A percentile compares a stretch with the other conserved stretches of the same genome.
phyloP scores from a whole-genome alignment of 2,329 filamentous ascomycete genomes.

The Neophaeococcomyces aloes region DNA sequence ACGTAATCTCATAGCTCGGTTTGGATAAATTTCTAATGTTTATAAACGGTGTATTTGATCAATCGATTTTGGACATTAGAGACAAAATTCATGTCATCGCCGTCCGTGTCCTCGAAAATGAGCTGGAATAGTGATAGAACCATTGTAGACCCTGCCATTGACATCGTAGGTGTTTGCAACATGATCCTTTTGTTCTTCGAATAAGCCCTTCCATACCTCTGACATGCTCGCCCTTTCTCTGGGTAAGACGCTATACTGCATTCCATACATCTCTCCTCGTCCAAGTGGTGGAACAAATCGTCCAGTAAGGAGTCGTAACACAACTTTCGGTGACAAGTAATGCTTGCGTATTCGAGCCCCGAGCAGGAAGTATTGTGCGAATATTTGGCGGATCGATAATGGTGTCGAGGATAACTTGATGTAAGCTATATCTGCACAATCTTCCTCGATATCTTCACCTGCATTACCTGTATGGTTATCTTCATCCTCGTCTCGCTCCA shows the following conservation, averaged over 20 bases:
- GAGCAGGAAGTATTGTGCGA: slow-evolving; percentile 94
- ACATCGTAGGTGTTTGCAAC: background rate
- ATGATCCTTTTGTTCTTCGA: slow-evolving; percentile 27
- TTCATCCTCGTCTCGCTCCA: slow-evolving; percentile 9
- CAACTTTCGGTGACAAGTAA: slow-evolving; percentile 79
- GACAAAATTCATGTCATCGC: too few relatives aligned
- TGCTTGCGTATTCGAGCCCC: slow-evolving; percentile 86
- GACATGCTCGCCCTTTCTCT: slow-evolving; percentile 65
- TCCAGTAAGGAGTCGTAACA: slow-evolving; percentile 78
- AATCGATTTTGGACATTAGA: too few relatives aligned
- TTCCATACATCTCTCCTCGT: slow-evolving; percentile 82
- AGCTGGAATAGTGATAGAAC: background rate
- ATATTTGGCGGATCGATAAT: slow-evolving; percentile 83
- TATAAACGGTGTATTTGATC: too few relatives aligned
- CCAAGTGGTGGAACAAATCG: slow-evolving; percentile 93
- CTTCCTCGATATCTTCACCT: background rate
- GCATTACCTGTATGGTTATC: slow-evolving; percentile 1
- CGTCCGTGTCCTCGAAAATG: background rate
- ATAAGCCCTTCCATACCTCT: slow-evolving; percentile 74
- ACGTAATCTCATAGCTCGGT: too few relatives aligned
- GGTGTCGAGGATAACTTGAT: slow-evolving; percentile 59
- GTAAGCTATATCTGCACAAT: slow-evolving; percentile 13
- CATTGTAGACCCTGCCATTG: background rate
- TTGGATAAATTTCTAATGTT: too few relatives aligned
- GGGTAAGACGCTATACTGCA: slow-evolving; percentile 97